These are phyloP conservation scores for Sporisorium graminicola DNA, from an alignment of 1,284 basidiomycete species.

Conservation along the genomic window DNA sequence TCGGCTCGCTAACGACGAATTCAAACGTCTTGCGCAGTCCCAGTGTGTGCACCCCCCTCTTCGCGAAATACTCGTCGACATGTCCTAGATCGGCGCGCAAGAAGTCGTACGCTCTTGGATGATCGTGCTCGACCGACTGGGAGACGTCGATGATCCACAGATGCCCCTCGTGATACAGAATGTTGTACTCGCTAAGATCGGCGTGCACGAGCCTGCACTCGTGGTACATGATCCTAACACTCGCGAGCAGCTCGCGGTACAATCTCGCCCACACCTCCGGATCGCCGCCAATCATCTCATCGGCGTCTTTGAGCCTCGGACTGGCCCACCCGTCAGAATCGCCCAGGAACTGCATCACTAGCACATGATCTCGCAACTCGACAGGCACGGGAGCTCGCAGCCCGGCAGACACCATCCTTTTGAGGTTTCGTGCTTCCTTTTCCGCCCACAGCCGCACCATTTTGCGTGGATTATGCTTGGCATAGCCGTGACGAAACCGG, in stretches of 20 bases:
- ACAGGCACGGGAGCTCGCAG: constrained; percentile 88
- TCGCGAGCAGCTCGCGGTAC: constrained; percentile 85
- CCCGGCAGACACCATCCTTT: constrained; percentile 83
- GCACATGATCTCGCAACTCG: constrained; percentile 94
- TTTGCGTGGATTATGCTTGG: constrained; percentile 92
- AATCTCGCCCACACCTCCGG: constrained; percentile 70
- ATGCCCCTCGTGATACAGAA: constrained; percentile 80
- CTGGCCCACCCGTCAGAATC: constrained; percentile 63
- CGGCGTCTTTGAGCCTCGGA: constrained; percentile 64
- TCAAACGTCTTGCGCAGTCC: constrained; percentile 88
- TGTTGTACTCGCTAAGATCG: constrained; percentile 98
- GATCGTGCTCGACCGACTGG: constrained; percentile 98
- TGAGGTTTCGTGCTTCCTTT: constrained; percentile 97
- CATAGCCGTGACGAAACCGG: constrained; percentile 92
- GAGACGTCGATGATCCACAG: constrained; percentile 98
- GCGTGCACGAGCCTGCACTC: constrained; percentile 95
- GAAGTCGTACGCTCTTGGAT: constrained; percentile 88
- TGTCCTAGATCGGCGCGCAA: constrained; percentile 91
- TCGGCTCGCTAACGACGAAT: constrained; percentile 51
- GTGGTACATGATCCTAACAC: constrained; percentile 87
- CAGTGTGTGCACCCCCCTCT: constrained; percentile 79
- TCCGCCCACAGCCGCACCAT: constrained; percentile 99
- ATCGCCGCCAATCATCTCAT: constrained; percentile 54
- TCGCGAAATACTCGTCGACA: constrained; percentile 89
- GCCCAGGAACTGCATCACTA: constrained; percentile 95